Conservation (phyloP, 805 yeast genomes). For the Saccharomycodes ludwigii region DNA sequence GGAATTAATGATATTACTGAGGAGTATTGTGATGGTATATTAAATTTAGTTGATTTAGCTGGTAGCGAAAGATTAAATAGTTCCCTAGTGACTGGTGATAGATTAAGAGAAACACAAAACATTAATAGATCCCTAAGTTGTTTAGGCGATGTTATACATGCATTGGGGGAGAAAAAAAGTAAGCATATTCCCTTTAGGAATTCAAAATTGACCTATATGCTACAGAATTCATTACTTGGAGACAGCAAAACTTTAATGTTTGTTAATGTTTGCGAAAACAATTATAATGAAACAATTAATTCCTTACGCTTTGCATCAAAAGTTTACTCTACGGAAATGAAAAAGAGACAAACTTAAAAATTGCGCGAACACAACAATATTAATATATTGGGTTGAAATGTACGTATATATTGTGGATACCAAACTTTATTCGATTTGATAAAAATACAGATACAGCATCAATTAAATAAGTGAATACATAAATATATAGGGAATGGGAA, state of each 20-base stretch:
- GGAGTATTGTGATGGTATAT: constrained; percentile 39
- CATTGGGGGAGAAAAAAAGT: constrained; percentile 30
- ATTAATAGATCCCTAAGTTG: constrained; percentile 82
- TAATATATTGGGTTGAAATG: neutral
- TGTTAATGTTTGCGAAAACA: constrained; percentile 53
- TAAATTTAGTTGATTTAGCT: constrained; percentile 83
- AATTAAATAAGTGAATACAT: too few species aligned
- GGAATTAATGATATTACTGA: constrained; percentile 44
- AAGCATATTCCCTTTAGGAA: constrained; percentile 87
- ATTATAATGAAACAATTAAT: constrained; percentile 67
- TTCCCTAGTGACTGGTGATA: constrained; percentile 68
- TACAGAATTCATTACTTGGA: constrained; percentile 77
- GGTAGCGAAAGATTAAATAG: constrained; percentile 79
- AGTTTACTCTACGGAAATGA: constrained; percentile 45
- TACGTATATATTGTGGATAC: neutral
- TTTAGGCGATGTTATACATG: constrained; percentile 78
- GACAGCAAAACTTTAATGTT: constrained; percentile 86
- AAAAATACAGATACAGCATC: too few species aligned
- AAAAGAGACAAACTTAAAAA: constrained; percentile 9
- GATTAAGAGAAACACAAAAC: constrained; percentile 77
- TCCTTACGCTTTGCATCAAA: constrained; percentile 84
- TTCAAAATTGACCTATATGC: constrained; percentile 77
- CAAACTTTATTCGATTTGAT: too few species aligned
- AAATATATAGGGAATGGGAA: too few species aligned
- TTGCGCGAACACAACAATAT: too few species aligned